phyloP scores from a whole-genome alignment of 176 grass and related monocot genomes.

The Avena sativa region DNA sequence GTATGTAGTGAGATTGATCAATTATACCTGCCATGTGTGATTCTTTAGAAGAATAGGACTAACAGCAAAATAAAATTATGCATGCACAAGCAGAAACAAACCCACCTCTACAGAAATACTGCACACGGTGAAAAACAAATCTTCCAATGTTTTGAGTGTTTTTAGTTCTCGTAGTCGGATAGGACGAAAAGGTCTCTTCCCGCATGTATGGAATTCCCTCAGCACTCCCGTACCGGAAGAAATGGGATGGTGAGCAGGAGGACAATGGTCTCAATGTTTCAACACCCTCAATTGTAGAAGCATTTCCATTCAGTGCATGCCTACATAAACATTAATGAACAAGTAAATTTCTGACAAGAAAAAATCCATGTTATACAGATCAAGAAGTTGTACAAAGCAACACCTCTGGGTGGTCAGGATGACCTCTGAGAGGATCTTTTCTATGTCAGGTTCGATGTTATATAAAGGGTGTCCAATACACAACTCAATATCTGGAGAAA shows the following conservation, averaged over 20 bases:
- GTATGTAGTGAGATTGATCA: slow-evolving; percentile 57
- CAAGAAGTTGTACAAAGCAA: slow-evolving; percentile 8
- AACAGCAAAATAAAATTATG: slow-evolving; percentile 25
- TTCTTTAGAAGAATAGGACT: slow-evolving; percentile 18
- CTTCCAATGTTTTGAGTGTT: slow-evolving; percentile 30
- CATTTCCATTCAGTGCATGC: slow-evolving; percentile 44
- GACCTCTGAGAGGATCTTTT: slow-evolving; percentile 55
- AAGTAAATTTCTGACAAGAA: not conserved
- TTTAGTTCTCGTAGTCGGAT: slow-evolving; percentile 6
- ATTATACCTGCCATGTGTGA: slow-evolving; percentile 43
- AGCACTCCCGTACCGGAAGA: slow-evolving; percentile 33
- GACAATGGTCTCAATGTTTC: slow-evolving; percentile 18
- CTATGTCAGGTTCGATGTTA: slow-evolving; percentile 43
- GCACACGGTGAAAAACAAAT: slow-evolving; percentile 49
- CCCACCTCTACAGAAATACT: slow-evolving; percentile 50
- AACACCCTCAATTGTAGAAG: slow-evolving; percentile 39
- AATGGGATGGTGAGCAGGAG: slow-evolving; percentile 26
- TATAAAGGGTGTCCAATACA: slow-evolving; percentile 27
- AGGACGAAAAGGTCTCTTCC: slow-evolving; percentile 27
- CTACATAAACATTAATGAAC: slow-evolving; percentile 32
- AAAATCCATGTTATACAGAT: not conserved
- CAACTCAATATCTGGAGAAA: slow-evolving; percentile 32
- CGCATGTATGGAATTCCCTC: slow-evolving; percentile 30
- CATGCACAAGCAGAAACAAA: not conserved
- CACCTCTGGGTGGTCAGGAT: slow-evolving; percentile 56